Conservation (phyloP, 2,329 filamentous ascomycete species). For the Fusarium dlaminii region DNA sequence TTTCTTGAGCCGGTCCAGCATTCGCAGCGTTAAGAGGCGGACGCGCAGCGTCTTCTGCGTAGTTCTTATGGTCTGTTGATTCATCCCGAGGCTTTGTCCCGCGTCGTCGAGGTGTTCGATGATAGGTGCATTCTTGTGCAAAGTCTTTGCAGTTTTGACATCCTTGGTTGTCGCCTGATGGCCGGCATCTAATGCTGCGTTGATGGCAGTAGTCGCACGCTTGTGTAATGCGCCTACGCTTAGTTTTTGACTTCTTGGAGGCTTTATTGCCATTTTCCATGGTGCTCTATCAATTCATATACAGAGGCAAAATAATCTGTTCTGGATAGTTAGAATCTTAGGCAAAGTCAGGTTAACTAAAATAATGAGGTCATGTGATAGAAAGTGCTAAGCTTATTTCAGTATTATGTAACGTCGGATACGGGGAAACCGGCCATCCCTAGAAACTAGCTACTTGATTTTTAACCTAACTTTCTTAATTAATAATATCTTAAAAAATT, state of each 20-base stretch:
- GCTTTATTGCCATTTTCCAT: background rate
- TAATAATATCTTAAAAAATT: too few relatives aligned
- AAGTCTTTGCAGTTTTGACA: background rate
- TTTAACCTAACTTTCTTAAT: too few relatives aligned
- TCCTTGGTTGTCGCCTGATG: background rate
- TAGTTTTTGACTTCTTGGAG: background rate
- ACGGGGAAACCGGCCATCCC: too few relatives aligned
- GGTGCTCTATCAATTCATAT: background rate
- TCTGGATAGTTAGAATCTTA: background rate
- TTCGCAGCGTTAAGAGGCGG: too few relatives aligned
- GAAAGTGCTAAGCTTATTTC: background rate
- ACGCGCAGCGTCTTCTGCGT: background rate
- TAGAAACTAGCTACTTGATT: too few relatives aligned
- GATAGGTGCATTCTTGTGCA: background rate
- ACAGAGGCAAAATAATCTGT: background rate
- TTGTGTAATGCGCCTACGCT: background rate
- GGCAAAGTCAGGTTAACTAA: background rate
- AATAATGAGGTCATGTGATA: background rate
- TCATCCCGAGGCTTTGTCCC: background rate
- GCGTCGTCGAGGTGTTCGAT: background rate
- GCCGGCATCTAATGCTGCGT: background rate
- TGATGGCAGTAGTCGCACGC: background rate
- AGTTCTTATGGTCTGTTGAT: background rate
- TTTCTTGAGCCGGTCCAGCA: background rate
- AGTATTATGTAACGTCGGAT: too few relatives aligned